These are phyloP conservation scores for Podaxis sp. DNA, from an alignment of 768 basidiomycete species.

Conservation along the genomic window DNA sequence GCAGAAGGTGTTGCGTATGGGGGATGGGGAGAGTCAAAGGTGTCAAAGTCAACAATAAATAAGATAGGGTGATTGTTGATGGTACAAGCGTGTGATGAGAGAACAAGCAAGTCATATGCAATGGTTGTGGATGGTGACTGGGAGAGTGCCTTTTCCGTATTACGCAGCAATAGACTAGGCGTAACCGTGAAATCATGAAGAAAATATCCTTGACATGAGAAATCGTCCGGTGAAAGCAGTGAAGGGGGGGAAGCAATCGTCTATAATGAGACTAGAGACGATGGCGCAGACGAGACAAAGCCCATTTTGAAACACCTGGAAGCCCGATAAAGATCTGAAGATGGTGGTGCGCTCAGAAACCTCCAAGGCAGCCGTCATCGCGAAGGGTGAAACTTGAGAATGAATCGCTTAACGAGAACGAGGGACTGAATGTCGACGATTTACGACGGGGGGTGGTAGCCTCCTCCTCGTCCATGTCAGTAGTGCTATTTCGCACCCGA, in stretches of 20 bases:
- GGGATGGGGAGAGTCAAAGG: not conserved
- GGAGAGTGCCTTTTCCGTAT: conserved; percentile 1
- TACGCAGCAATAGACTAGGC: conserved; percentile 13
- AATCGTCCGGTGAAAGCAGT: conserved; percentile 3
- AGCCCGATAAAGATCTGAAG: not conserved
- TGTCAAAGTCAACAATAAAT: not conserved
- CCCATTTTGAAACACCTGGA: conserved; percentile 1
- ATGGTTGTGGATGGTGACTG: conserved; percentile 7
- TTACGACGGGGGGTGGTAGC: not conserved
- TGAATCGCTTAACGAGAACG: conserved; percentile 12
- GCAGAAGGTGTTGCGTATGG: not conserved
- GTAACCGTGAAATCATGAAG: not conserved
- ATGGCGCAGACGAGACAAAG: not conserved
- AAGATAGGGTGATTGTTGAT: conserved; percentile 2
- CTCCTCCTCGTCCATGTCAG: conserved; percentile 20
- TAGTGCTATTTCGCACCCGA: conserved; percentile 35
- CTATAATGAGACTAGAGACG: not conserved
- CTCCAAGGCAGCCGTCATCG: conserved; percentile 44
- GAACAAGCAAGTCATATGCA: conserved; percentile 6
- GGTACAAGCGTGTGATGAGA: not conserved
- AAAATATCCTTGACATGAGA: conserved; percentile 4
- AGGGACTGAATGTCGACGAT: not conserved
- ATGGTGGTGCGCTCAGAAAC: conserved; percentile 30
- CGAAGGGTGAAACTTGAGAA: conserved; percentile 26
- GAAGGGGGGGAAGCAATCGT: not conserved